These are phyloP conservation scores for Podosphaera fusca DNA, from an alignment of 2,329 filamentous ascomycete genomes.

Conservation along the genomic window DNA sequence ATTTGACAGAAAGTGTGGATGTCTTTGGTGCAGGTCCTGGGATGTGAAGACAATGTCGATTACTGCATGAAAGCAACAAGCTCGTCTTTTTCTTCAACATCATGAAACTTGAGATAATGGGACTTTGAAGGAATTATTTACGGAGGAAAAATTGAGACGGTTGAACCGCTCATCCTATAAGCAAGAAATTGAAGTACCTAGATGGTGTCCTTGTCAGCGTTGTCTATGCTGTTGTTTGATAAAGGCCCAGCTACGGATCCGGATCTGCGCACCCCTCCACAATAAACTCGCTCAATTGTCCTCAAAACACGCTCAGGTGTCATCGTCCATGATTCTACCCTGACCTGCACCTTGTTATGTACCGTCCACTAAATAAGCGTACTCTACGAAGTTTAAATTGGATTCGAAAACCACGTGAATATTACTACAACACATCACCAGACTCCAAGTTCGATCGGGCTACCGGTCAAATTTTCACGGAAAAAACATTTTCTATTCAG, in stretches of 20 bases:
- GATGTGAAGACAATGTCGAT: slow-evolving; percentile 16
- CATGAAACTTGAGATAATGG: neutral
- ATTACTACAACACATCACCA: too few relatives aligned
- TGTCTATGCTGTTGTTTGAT: neutral
- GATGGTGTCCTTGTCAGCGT: neutral
- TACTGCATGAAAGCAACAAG: slow-evolving; percentile 17
- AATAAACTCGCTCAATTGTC: neutral
- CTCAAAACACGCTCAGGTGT: neutral
- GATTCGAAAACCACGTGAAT: neutral
- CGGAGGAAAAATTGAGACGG: neutral
- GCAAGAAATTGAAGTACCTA: neutral
- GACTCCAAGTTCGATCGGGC: slow-evolving; percentile 9
- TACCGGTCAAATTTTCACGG: slow-evolving; percentile 13
- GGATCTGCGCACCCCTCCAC: neutral
- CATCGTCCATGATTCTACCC: neutral
- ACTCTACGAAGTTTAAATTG: neutral
- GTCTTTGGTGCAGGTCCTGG: slow-evolving; percentile 14
- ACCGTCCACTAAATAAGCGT: neutral
- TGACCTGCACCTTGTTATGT: neutral
- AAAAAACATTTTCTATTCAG: slow-evolving; percentile 7
- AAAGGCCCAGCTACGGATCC: neutral
- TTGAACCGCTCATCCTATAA: neutral
- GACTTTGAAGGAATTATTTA: neutral
- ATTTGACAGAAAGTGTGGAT: slow-evolving; percentile 9
- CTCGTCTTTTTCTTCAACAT: slow-evolving; percentile 23